These are phyloP conservation scores for Pleurotus pulmonarius DNA, from an alignment of 768 basidiomycete genomes.

Conservation along the genomic window DNA sequence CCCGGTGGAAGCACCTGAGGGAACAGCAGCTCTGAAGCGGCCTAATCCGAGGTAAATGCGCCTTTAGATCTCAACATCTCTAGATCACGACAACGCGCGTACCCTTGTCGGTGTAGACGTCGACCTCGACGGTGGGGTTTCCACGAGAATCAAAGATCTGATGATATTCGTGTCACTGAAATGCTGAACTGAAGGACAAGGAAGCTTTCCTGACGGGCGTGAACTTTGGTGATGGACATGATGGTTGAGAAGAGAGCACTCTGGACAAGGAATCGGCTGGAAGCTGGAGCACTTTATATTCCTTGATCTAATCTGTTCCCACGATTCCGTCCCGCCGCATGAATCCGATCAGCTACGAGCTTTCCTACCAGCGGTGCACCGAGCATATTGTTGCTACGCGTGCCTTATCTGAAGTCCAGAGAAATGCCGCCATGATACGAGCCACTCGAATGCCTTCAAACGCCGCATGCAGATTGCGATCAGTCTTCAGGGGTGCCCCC, in stretches of 20 bases:
- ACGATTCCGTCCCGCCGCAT: slow-evolving; percentile 20
- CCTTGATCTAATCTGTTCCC: slow-evolving; percentile 25
- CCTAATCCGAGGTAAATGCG: slow-evolving; percentile 42
- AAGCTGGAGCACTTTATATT: slow-evolving; percentile 30
- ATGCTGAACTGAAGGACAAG: neutral
- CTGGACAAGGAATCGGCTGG: slow-evolving; percentile 10
- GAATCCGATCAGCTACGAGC: neutral
- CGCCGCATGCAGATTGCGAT: too few relatives aligned
- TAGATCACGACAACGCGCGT: slow-evolving; percentile 5
- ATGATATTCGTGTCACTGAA: slow-evolving; percentile 7
- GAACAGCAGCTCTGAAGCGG: slow-evolving; percentile 90
- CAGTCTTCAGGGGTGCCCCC: too few relatives aligned
- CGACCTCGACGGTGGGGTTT: slow-evolving; percentile 96
- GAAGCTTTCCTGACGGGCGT: slow-evolving; percentile 80
- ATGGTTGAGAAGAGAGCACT: slow-evolving; percentile 24
- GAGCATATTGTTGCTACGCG: too few relatives aligned
- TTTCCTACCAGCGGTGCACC: too few relatives aligned
- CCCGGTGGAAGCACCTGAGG: slow-evolving; percentile 98
- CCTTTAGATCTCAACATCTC: neutral
- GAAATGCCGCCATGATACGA: too few relatives aligned
- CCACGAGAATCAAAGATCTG: slow-evolving; percentile 99
- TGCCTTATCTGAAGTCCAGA: too few relatives aligned
- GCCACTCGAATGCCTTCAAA: too few relatives aligned
- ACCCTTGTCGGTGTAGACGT: slow-evolving; percentile 87
- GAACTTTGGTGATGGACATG: slow-evolving; percentile 92